Evolutionary conservation across 148 eudicot genomes (phyloP).

Genomic region (Agrostemma githago): DNA sequence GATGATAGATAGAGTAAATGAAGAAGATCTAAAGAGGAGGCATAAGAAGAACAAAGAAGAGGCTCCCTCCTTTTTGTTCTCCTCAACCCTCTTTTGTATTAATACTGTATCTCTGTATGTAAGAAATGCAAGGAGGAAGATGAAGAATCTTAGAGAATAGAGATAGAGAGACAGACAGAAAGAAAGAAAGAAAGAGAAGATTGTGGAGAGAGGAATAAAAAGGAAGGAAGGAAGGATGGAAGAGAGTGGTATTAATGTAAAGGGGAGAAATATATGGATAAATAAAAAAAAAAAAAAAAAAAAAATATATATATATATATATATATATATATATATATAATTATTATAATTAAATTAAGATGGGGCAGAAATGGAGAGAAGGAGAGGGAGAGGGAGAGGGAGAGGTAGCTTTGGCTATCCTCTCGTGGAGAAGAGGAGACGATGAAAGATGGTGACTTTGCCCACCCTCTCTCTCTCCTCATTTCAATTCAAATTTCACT

Average conservation of each 20-base stretch:
- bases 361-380: conserved; percentile 23
- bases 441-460: conserved; percentile 53
- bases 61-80: conserved; percentile 46
- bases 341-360: conserved; percentile 25
- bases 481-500: conserved; percentile 18
- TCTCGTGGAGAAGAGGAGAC: conserved; percentile 52
- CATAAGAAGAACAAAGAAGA: conserved; percentile 46
- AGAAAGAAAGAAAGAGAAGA: background rate
- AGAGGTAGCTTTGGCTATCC: conserved; percentile 51
- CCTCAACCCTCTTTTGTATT: conserved; percentile 13
- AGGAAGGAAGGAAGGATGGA: background rate
- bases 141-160: conserved; percentile 15
- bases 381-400: conserved; percentile 28
- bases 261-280: conserved; percentile 29
- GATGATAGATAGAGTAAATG: background rate
- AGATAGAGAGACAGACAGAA: background rate
- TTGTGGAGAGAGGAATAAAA: conserved; percentile 7
- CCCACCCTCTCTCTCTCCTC: conserved; percentile 29
- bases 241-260: conserved; percentile 1
- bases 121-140: background rate
- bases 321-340: too few species aligned
- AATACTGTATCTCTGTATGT: too few species aligned
- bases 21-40: conserved; percentile 64
- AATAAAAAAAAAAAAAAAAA: conserved; percentile 34
- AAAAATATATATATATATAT: conserved; percentile 35